Percentiles rank a stretch among this genome's conserved stretches.
Conservation (phyloP, 768 basidiomycete species). For the Psilocybe tampanensis region DNA sequence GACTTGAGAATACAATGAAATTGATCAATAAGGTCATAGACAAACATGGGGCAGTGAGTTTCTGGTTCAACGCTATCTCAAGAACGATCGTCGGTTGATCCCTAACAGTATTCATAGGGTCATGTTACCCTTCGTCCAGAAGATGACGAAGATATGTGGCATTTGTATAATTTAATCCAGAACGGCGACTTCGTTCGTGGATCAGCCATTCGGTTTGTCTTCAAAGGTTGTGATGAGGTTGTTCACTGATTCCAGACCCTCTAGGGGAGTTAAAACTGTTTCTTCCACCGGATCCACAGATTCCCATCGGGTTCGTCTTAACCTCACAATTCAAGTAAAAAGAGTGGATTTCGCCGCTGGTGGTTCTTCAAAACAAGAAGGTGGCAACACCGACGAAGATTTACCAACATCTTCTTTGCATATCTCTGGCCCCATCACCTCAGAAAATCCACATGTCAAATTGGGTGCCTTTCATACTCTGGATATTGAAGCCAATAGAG, state of each 20-base stretch:
- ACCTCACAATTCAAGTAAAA: constrained; percentile 81
- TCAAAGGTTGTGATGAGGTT: not conserved
- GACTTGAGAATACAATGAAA: constrained; percentile 60
- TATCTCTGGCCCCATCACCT: constrained; percentile 82
- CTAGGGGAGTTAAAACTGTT: constrained; percentile 83
- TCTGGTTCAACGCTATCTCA: not conserved
- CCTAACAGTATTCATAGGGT: constrained; percentile 57
- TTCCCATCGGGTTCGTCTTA: constrained; percentile 84
- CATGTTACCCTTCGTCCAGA: constrained; percentile 94
- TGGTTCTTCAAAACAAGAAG: constrained; percentile 48
- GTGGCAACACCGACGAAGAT: constrained; percentile 33
- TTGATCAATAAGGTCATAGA: constrained; percentile 82
- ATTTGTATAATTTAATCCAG: constrained; percentile 95
- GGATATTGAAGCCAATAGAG: constrained; percentile 88
- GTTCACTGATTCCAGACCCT: not conserved
- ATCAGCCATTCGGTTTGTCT: constrained; percentile 74
- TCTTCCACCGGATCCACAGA: constrained; percentile 94
- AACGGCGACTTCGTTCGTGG: constrained; percentile 87
- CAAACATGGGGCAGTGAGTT: constrained; percentile 76
- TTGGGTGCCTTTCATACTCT: constrained; percentile 95
- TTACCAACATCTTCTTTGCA: constrained; percentile 67
- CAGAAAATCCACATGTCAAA: constrained; percentile 88
- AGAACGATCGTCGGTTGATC: constrained; percentile 25
- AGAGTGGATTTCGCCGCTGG: constrained; percentile 83
- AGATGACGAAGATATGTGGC: constrained; percentile 99